These are phyloP conservation scores for Lyophyllum shimeji DNA, from an alignment of 768 basidiomycete genomes.

Conservation along the genomic window DNA sequence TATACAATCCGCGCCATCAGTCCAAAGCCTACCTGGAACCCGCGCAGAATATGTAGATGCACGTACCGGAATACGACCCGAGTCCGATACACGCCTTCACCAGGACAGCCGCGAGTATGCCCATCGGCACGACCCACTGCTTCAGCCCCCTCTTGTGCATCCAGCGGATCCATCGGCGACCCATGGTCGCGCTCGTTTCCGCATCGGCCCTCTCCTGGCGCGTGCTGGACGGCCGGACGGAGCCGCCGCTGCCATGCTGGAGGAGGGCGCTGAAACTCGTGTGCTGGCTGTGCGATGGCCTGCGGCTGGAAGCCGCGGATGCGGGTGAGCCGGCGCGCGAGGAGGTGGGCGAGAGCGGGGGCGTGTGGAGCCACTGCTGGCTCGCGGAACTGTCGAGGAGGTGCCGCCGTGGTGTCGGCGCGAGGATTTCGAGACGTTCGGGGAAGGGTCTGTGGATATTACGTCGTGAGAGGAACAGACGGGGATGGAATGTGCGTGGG, in stretches of 20 bases:
- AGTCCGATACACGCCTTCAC: conserved; percentile 72
- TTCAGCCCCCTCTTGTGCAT: conserved; percentile 71
- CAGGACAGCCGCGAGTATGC: conserved; percentile 51
- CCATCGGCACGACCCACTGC: conserved; percentile 55
- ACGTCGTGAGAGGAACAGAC: neutral
- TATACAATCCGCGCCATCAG: conserved; percentile 23
- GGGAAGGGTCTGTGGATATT: neutral
- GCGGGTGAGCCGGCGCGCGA: conserved; percentile 48
- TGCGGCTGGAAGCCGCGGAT: conserved; percentile 21
- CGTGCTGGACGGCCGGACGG: conserved; percentile 1
- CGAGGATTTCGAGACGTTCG: conserved; percentile 43
- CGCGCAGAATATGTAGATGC: conserved; percentile 29
- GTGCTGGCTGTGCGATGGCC: conserved; percentile 19
- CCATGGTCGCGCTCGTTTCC: conserved; percentile 44
- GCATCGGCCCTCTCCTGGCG: conserved; percentile 22
- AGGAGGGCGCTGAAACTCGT: conserved; percentile 44
- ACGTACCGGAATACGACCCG: conserved; percentile 85
- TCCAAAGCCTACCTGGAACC: neutral
- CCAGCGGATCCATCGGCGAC: conserved; percentile 70
- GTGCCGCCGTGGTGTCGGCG: conserved; percentile 68
- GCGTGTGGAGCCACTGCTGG: conserved; percentile 58
- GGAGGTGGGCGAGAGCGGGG: conserved; percentile 44
- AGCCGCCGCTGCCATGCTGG: conserved; percentile 27
- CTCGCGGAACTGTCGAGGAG: conserved; percentile 59
- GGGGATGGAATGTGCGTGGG: neutral